Evolutionary conservation across 495 filamentous ascomycete genomes (phyloP).

Genomic region (Echria macrotheca): DNA sequence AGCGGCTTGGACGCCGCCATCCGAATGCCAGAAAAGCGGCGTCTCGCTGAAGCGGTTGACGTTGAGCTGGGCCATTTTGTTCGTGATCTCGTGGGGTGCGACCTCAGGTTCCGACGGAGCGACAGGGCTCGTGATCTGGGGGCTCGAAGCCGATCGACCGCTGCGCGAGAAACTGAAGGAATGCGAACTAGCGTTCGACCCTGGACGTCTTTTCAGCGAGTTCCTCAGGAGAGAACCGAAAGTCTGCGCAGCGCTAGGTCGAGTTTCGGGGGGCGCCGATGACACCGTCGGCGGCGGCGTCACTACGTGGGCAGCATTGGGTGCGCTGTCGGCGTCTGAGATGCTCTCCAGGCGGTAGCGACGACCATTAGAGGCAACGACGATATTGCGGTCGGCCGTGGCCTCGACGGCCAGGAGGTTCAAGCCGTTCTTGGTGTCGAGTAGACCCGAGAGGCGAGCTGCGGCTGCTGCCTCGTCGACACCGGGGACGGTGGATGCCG

Average conservation of each 20-base stretch:
- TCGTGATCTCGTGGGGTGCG: conserved; percentile 14
- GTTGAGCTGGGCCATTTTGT: conserved; percentile 22
- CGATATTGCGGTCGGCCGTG: conserved; percentile 24
- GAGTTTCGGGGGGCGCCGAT: not conserved
- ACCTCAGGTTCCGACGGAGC: no score
- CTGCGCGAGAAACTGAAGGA: conserved; percentile 10
- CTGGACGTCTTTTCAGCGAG: conserved; percentile 17
- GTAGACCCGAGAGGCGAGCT: conserved; percentile 28
- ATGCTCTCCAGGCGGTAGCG: conserved; percentile 29
- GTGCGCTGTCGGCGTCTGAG: conserved; percentile 9
- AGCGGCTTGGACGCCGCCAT: conserved; percentile 30
- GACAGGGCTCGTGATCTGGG: conserved; percentile 10
- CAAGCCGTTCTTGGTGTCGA: conserved; percentile 24
- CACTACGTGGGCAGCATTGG: conserved; percentile 7
- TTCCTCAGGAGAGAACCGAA: conserved; percentile 6
- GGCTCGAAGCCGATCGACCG: conserved; percentile 1
- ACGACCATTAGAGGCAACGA: conserved; percentile 25
- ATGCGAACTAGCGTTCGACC: conserved; percentile 18
- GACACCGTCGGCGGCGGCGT: not conserved
- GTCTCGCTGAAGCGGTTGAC: conserved; percentile 24
- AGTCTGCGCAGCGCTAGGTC: conserved; percentile 3
- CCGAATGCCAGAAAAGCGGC: conserved; percentile 25
- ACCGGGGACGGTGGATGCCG: conserved; percentile 22
- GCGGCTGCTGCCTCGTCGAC: conserved; percentile 20
- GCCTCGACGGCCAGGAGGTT: conserved; percentile 26